These are phyloP conservation scores for Olyra latifolia DNA, from an alignment of 176 grass and related monocot species.

Conservation along the genomic window DNA sequence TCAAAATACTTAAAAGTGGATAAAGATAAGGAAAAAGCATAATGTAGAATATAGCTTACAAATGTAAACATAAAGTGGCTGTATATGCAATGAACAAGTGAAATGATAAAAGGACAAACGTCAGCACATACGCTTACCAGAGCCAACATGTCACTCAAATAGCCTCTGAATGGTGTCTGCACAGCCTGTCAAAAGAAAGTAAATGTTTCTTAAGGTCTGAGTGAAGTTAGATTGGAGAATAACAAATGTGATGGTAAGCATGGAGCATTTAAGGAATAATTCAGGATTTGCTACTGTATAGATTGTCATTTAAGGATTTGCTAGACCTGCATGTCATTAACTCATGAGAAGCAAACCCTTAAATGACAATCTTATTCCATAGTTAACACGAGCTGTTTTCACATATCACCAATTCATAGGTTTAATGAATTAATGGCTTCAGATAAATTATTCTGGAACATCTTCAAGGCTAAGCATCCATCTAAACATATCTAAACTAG, in stretches of 20 bases:
- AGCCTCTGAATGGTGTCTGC: slow-evolving; percentile 83
- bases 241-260: not conserved
- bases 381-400: no score
- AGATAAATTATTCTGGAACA: not conserved
- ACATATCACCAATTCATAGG: not conserved
- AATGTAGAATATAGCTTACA: not conserved
- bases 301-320: no score
- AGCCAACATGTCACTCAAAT: slow-evolving; percentile 82
- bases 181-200: slow-evolving; percentile 45
- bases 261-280: no score
- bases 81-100: not conserved
- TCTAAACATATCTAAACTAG: not conserved
- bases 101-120: slow-evolving; percentile 5
- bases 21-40: not conserved
- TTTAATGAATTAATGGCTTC: not conserved
- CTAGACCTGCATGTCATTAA: no score
- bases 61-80: not conserved
- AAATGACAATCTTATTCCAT: no score
- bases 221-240: not conserved
- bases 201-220: slow-evolving; percentile 14
- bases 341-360: no score
- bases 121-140: slow-evolving; percentile 60
- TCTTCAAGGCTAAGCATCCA: not conserved
- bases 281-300: no score
- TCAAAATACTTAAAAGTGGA: not conserved